Conservation (phyloP, 2,329 filamentous ascomycete species). For the Pseudogymnoascus sp. region DNA sequence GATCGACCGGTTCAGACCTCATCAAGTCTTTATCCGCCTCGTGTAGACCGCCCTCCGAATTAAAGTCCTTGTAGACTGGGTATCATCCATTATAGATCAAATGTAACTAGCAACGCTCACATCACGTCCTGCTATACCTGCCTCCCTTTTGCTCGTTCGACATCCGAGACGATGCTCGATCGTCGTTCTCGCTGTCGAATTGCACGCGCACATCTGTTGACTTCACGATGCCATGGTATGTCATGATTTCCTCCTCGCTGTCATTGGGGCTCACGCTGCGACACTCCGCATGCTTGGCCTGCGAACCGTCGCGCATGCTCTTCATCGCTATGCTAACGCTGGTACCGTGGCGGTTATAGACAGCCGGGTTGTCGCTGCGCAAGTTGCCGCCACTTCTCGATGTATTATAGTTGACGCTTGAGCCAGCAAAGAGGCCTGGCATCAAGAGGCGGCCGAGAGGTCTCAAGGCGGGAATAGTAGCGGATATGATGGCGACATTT, state of each 20-base stretch:
- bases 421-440: constrained; percentile 28
- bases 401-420: constrained; percentile 11
- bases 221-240: constrained; percentile 35
- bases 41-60: background rate
- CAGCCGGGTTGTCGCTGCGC: background rate
- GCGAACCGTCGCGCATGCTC: background rate
- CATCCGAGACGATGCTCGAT: constrained; percentile 1
- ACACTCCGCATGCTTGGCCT: constrained; percentile 26
- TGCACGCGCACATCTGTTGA: constrained; percentile 29
- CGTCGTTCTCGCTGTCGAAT: constrained; percentile 4
- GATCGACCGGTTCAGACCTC: background rate
- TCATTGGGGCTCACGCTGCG: constrained; percentile 29
- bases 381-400: constrained; percentile 9
- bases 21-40: background rate
- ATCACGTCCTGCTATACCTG: background rate
- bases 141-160: background rate
- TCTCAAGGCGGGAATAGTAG: constrained; percentile 31
- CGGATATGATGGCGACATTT: constrained; percentile 34
- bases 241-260: constrained; percentile 35
- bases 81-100: background rate
- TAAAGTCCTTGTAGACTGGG: background rate
- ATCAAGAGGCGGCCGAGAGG: constrained; percentile 31
- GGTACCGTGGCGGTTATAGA: background rate
- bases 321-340: constrained; percentile 6
- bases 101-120: background rate